These are phyloP conservation scores for Neurospora sp. DNA, from an alignment of 495 filamentous ascomycete species.

Conservation along the genomic window DNA sequence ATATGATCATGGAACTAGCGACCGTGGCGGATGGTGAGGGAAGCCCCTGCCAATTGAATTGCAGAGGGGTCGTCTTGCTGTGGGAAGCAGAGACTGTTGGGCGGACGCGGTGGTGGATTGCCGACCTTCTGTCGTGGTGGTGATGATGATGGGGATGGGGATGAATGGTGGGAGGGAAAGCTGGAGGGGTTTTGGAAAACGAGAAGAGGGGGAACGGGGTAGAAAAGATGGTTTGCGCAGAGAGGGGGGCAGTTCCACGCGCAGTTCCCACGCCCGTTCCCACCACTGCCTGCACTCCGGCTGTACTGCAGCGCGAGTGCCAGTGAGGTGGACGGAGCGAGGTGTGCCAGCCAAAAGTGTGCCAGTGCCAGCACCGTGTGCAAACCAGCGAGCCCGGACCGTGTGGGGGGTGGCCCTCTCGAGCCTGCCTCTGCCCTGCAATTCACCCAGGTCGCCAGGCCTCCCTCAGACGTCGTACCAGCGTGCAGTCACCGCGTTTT, in stretches of 20 bases:
- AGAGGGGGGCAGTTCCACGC: constrained; percentile 10
- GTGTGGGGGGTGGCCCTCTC: constrained; percentile 13
- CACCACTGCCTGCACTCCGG: background rate
- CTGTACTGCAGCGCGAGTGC: constrained; percentile 1
- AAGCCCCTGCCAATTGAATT: constrained; percentile 16
- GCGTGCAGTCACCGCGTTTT: constrained; percentile 7
- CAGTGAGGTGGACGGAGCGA: background rate
- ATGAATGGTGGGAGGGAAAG: constrained; percentile 5
- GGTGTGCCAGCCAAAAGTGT: background rate
- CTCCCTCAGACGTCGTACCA: constrained; percentile 1
- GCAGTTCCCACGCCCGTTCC: constrained; percentile 5
- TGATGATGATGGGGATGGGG: constrained; percentile 8
- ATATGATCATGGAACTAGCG: constrained; percentile 41
- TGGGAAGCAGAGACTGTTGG: constrained; percentile 15
- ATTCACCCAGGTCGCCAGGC: background rate
- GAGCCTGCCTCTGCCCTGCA: background rate
- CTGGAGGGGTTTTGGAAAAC: constrained; percentile 24
- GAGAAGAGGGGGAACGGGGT: constrained; percentile 19
- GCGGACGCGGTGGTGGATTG: background rate
- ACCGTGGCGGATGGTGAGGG: constrained; percentile 10
- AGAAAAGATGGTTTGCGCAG: constrained; percentile 23
- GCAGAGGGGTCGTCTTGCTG: constrained; percentile 15
- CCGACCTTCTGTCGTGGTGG: background rate
- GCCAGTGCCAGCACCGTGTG: constrained; percentile 3
- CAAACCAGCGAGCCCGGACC: background rate